Percentiles rank a stretch among this genome's conserved stretches.
These are phyloP conservation scores for Yamadazyma pseudoaaseri DNA, from an alignment of 1,139 yeast genomes.

Conservation along the genomic window DNA sequence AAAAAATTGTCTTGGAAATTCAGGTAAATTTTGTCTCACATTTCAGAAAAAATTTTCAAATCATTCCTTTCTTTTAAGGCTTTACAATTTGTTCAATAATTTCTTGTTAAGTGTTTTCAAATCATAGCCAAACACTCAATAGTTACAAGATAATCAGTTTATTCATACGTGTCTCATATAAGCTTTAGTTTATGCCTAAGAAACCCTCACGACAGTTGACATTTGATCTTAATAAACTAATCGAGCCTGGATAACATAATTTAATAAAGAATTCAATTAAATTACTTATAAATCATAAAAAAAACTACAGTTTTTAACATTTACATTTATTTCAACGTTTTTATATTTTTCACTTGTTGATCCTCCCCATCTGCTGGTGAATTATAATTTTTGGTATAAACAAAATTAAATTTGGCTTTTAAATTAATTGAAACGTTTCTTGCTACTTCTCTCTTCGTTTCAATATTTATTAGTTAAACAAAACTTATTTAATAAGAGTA, in stretches of 20 bases:
- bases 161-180: no score
- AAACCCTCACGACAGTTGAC: slow-evolving; percentile 43
- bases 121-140: no score
- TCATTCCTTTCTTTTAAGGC: not conserved
- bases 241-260: slow-evolving; percentile 46
- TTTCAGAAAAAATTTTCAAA: not conserved
- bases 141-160: no score
- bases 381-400: slow-evolving; percentile 20
- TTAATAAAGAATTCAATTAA: slow-evolving; percentile 4
- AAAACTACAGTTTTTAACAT: not conserved
- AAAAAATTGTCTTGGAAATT: not conserved
- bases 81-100: no score
- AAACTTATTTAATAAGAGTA: slow-evolving; percentile 32
- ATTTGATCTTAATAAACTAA: slow-evolving; percentile 24
- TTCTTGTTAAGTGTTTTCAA: no score
- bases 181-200: slow-evolving; percentile 40
- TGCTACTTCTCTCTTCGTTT: slow-evolving; percentile 53
- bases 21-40: not conserved
- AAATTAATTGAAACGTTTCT: slow-evolving; percentile 43
- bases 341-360: slow-evolving; percentile 29
- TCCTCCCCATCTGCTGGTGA: slow-evolving; percentile 39
- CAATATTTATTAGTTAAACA: slow-evolving; percentile 16
- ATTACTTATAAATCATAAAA: not conserved
- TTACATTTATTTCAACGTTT: slow-evolving; percentile 11
- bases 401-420: slow-evolving; percentile 10